A percentile compares a stretch with the other conserved stretches of the same genome.
Conservation (phyloP, 805 yeast species). For the Wickerhamiella allomyrinae region DNA sequence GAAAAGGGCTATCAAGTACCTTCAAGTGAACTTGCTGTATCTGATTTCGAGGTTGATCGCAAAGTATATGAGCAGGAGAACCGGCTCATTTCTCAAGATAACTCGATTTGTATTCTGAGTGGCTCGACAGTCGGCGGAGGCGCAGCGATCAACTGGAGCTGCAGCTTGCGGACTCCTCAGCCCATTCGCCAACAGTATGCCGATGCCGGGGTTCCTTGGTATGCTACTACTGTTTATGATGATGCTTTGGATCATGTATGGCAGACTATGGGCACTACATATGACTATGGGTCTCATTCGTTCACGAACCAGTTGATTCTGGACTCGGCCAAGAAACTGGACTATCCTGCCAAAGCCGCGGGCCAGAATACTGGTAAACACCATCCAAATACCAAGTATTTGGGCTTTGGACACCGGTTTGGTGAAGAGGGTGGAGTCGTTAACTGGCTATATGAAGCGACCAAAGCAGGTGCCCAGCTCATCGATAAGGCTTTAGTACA, state of each 20-base stretch:
- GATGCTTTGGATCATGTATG: conserved; percentile 33
- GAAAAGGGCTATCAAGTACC: conserved; percentile 37
- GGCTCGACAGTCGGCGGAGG: conserved; percentile 48
- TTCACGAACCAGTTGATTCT: conserved; percentile 31
- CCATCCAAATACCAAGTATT: conserved; percentile 34
- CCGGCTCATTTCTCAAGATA: conserved; percentile 24
- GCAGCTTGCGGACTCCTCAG: conserved; percentile 36
- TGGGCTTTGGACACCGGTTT: conserved; percentile 35
- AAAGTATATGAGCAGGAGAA: conserved; percentile 32
- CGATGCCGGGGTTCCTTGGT: conserved; percentile 33
- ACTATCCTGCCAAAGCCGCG: conserved; percentile 29
- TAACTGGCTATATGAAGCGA: conserved; percentile 38
- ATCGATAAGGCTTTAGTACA: conserved; percentile 33
- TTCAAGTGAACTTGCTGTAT: conserved; percentile 26
- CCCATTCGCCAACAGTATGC: conserved; percentile 40
- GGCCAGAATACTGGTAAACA: conserved; percentile 34
- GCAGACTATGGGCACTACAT: conserved; percentile 35
- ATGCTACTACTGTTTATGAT: conserved; percentile 31
- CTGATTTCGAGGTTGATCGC: conserved; percentile 27
- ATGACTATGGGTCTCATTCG: conserved; percentile 31
- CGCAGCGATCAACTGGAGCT: conserved; percentile 44
- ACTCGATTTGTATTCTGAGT: conserved; percentile 29
- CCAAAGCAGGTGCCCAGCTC: conserved; percentile 32
- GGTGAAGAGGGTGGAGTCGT: conserved; percentile 39
- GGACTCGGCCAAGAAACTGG: conserved; percentile 33